Conservation (phyloP, 345 rosid species). For the Durio zibethinus region DNA sequence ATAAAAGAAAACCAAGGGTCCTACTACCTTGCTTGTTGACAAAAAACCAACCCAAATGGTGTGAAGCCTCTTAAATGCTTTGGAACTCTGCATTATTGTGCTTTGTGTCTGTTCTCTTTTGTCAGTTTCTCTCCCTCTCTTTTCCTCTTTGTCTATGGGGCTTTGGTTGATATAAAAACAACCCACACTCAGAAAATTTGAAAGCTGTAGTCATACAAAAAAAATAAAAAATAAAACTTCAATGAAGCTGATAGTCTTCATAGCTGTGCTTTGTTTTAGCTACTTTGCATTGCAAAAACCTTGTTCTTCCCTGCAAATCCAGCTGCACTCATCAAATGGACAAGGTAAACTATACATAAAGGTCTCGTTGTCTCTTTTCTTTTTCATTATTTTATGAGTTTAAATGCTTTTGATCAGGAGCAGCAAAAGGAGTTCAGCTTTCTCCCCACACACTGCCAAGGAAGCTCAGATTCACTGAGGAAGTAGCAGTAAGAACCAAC, state of each 20-base stretch:
- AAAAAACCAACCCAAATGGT: not conserved
- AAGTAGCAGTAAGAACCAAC: not conserved
- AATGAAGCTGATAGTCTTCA: slow-evolving; percentile 8
- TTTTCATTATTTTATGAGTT: not conserved
- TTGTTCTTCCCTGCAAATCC: slow-evolving; percentile 16
- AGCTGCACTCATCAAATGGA: slow-evolving; percentile 13
- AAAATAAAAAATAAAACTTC: too few relatives aligned
- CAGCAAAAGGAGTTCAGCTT: slow-evolving; percentile 7
- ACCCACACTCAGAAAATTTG: not conserved
- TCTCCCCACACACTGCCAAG: slow-evolving; percentile 9
- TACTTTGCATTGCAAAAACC: slow-evolving; percentile 1
- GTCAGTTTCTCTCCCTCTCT: not conserved
- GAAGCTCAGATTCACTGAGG: slow-evolving; percentile 16
- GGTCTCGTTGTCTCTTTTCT: not conserved
- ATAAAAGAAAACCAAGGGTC: slow-evolving; percentile 9
- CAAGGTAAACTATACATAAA: slow-evolving; percentile 1
- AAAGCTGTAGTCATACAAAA: not conserved
- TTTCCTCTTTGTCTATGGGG: not conserved
- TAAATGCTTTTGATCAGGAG: not conserved
- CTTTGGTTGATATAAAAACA: not conserved
- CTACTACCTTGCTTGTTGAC: not conserved
- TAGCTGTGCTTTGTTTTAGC: not conserved
- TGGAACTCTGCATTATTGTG: slow-evolving; percentile 20
- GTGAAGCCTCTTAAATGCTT: not conserved
- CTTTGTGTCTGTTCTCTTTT: slow-evolving; percentile 8